Evolutionary conservation across 2,329 filamentous ascomycete species (phyloP).

Genomic region (Neonectria neomacrospora): DNA sequence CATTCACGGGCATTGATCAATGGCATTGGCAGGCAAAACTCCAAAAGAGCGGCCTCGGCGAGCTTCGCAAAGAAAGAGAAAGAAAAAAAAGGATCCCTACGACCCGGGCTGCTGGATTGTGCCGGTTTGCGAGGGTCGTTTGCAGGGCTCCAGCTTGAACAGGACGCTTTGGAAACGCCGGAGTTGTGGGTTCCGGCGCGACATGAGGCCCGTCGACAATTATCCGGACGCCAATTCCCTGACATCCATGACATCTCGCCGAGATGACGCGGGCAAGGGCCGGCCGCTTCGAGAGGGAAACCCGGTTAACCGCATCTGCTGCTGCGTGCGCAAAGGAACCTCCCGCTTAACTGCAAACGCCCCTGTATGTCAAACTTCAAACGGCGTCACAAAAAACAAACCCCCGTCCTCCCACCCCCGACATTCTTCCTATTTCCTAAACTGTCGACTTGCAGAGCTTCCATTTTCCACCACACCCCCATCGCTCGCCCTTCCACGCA

Average conservation of each 20-base stretch:
- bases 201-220: slow-evolving; percentile 9
- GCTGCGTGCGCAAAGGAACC: not conserved
- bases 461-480: slow-evolving; percentile 26
- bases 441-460: slow-evolving; percentile 39
- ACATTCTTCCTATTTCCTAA: slow-evolving; percentile 41
- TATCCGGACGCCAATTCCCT: slow-evolving; percentile 20
- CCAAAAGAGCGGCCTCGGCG: not conserved
- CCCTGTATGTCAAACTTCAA: slow-evolving; percentile 18
- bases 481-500: slow-evolving; percentile 16
- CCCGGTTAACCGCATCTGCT: slow-evolving; percentile 19
- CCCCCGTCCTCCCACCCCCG: slow-evolving; percentile 5
- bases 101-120: slow-evolving; percentile 9
- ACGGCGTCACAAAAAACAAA: slow-evolving; percentile 11
- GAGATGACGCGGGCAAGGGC: slow-evolving; percentile 29
- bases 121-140: not conserved
- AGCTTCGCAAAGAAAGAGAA: slow-evolving; percentile 6
- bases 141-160: not conserved
- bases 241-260: slow-evolving; percentile 19
- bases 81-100: not conserved
- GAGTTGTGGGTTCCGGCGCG: slow-evolving; percentile 7
- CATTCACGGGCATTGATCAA: slow-evolving; percentile 14
- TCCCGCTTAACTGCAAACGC: slow-evolving; percentile 16
- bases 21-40: not conserved
- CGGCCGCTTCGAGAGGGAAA: slow-evolving; percentile 9
- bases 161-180: not conserved